phyloP scores from a whole-genome alignment of 176 grass and related monocot genomes.

The Hyparrhenia diplandra region DNA sequence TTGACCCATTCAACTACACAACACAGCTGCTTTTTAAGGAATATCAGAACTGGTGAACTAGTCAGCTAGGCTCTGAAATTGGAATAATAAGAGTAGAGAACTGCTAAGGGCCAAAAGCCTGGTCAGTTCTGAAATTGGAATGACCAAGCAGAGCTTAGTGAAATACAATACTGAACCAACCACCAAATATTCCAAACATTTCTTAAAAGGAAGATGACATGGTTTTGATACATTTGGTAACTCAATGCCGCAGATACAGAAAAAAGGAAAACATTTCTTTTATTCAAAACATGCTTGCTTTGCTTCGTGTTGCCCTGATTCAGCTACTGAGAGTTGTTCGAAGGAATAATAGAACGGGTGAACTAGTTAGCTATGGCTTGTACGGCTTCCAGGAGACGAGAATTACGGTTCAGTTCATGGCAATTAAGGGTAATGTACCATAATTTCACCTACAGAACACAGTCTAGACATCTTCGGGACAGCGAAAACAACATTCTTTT shows the following conservation, averaged over 20 bases:
- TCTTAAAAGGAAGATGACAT: neutral
- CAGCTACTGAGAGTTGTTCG: neutral
- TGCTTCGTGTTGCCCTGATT: neutral
- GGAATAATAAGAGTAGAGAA: neutral
- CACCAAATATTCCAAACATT: neutral
- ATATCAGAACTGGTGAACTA: too few species aligned
- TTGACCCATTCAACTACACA: too few species aligned
- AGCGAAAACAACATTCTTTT: neutral
- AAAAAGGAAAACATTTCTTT: neutral
- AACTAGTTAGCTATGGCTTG: neutral
- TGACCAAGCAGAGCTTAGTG: neutral
- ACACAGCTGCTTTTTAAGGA: too few species aligned
- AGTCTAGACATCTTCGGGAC: neutral
- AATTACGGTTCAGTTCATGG: neutral
- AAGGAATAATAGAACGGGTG: neutral
- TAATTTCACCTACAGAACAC: neutral
- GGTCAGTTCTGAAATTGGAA: neutral
- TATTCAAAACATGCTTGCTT: neutral
- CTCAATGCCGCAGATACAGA: too few species aligned
- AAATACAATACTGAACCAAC: neutral
- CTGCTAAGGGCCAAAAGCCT: neutral
- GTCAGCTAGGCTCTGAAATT: too few species aligned
- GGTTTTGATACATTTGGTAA: too few species aligned
- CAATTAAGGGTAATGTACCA: slow-evolving; percentile 1
- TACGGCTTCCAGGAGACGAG: neutral